Evolutionary conservation across 176 grass and related monocot genomes (phyloP).

Genomic region (Triticum urartu): DNA sequence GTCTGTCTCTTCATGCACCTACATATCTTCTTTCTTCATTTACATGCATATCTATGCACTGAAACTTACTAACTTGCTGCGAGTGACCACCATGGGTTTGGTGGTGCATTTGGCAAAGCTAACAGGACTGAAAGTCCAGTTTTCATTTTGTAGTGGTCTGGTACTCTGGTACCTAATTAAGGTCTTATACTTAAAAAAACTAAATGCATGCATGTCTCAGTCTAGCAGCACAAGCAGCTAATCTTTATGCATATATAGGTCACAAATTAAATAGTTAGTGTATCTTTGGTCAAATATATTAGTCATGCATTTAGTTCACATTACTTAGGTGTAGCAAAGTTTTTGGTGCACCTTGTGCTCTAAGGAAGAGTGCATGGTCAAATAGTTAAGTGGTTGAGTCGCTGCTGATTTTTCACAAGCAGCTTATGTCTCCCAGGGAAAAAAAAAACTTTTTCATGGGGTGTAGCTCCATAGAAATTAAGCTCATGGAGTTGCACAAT

Average conservation of each 20-base stretch:
- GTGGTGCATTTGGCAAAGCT: slow-evolving; percentile 35
- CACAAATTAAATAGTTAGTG: neutral
- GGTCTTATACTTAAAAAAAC: too few species aligned
- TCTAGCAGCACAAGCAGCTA: neutral
- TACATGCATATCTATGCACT: slow-evolving; percentile 6
- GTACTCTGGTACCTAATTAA: neutral
- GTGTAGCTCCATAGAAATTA: slow-evolving; percentile 25
- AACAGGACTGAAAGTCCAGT: slow-evolving; percentile 24
- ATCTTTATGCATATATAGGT: slow-evolving; percentile 20
- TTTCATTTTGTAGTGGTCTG: slow-evolving; percentile 14
- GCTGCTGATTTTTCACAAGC: slow-evolving; percentile 53
- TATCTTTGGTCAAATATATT: neutral
- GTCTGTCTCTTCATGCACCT: neutral
- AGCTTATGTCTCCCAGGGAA: neutral
- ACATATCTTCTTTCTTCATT: slow-evolving; percentile 10
- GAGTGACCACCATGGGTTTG: slow-evolving; percentile 15
- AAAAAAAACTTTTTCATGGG: neutral
- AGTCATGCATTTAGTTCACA: too few species aligned
- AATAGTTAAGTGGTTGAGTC: slow-evolving; percentile 9
- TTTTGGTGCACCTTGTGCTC: slow-evolving; percentile 2
- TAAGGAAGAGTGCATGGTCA: slow-evolving; percentile 37
- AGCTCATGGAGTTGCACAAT: neutral
- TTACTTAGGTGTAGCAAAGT: neutral
- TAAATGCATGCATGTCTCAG: neutral
- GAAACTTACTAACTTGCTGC: neutral